Percentiles rank a stretch among this genome's conserved stretches.
Evolutionary conservation across 805 yeast genomes (phyloP).

Genomic region (Nakazawaea ishiwadae): DNA sequence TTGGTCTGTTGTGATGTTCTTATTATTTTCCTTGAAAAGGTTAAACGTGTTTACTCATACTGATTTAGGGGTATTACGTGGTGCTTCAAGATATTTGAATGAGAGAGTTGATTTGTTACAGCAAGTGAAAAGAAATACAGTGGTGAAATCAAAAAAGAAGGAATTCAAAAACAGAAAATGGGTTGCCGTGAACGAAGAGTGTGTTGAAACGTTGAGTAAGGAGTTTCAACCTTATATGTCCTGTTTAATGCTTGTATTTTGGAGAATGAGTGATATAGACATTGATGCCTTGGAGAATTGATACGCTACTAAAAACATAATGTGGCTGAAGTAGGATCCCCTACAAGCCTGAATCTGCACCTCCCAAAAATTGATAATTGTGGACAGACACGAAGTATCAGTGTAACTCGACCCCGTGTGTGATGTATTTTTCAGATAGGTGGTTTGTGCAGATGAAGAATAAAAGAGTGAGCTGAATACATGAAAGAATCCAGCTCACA

Average conservation of each 20-base stretch:
- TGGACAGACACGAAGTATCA: too few species aligned
- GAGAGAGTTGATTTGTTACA: slow-evolving; percentile 45
- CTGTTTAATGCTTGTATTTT: slow-evolving; percentile 63
- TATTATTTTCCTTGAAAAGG: slow-evolving; percentile 62
- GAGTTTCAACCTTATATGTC: slow-evolving; percentile 63
- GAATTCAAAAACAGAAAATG: slow-evolving; percentile 51
- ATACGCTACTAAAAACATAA: background rate
- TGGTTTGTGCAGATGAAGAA: too few species aligned
- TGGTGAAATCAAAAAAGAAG: slow-evolving; percentile 31
- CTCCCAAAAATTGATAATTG: too few species aligned
- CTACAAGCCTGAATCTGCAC: too few species aligned
- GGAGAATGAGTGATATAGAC: slow-evolving; percentile 64
- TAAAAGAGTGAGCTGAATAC: too few species aligned
- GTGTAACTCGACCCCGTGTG: too few species aligned
- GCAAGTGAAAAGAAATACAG: slow-evolving; percentile 36
- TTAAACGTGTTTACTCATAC: slow-evolving; percentile 70
- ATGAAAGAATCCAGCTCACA: too few species aligned
- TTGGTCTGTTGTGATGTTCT: slow-evolving; percentile 91
- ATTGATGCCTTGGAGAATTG: slow-evolving; percentile 38
- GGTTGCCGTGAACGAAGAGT: slow-evolving; percentile 60
- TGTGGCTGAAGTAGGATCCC: too few species aligned
- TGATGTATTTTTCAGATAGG: too few species aligned
- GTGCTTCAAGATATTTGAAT: slow-evolving; percentile 59
- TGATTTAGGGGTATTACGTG: slow-evolving; percentile 84
- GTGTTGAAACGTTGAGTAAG: slow-evolving; percentile 50